These are phyloP conservation scores for Mycotypha africana DNA, from an alignment of 371 early-diverging fungal genomes.

Conservation along the genomic window DNA sequence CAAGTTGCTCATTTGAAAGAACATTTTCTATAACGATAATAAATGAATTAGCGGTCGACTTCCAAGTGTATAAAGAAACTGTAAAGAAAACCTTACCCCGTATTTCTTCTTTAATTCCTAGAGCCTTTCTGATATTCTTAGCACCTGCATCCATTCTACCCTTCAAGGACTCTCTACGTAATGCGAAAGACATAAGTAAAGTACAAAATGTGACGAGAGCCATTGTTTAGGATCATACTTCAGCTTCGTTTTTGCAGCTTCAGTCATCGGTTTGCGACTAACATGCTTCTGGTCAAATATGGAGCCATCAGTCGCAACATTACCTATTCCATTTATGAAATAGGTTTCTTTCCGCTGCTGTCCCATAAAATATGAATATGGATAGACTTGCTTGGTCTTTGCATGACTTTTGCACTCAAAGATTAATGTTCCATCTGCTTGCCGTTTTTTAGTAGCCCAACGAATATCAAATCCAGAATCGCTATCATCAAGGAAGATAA, in stretches of 20 bases:
- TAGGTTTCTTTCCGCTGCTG: constrained; percentile 14
- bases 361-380: background rate
- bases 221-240: constrained; percentile 1
- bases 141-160: constrained; percentile 35
- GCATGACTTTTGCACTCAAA: constrained; percentile 11
- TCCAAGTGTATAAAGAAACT: background rate
- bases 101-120: constrained; percentile 27
- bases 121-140: constrained; percentile 33
- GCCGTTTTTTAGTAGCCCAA: constrained; percentile 18
- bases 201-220: background rate
- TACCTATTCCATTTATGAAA: constrained; percentile 22
- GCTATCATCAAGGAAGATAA: constrained; percentile 4
- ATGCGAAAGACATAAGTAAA: constrained; percentile 5
- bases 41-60: constrained; percentile 1
- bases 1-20: constrained; percentile 15
- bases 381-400: background rate
- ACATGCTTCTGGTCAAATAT: constrained; percentile 7
- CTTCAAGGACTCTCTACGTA: constrained; percentile 31
- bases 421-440: constrained; percentile 3
- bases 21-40: constrained; percentile 2
- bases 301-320: constrained; percentile 22
- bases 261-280: constrained; percentile 1
- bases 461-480: constrained; percentile 30
- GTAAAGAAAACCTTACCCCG: constrained; percentile 11
- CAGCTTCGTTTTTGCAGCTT: constrained; percentile 2